These are phyloP conservation scores for Arthroderma sp. DNA, from an alignment of 2,329 filamentous ascomycete genomes.

Conservation along the genomic window DNA sequence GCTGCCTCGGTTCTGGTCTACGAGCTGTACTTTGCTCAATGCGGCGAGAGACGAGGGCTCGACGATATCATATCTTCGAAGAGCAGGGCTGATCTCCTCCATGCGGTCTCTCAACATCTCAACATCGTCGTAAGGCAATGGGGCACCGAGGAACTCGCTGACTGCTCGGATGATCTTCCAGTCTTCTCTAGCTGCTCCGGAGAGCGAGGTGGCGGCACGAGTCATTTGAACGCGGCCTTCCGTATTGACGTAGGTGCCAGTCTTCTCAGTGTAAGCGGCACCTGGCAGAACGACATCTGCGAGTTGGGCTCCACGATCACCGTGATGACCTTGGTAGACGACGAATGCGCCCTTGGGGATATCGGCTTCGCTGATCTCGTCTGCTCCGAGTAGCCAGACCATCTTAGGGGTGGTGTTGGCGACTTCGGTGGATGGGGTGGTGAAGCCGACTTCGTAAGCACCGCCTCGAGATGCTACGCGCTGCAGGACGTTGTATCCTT, in stretches of 20 bases:
- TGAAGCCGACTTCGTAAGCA: conserved; percentile 93
- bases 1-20: conserved; percentile 88
- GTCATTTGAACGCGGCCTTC: conserved; percentile 94
- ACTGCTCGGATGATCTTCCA: conserved; percentile 97
- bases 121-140: conserved; percentile 87
- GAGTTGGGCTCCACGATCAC: conserved; percentile 82
- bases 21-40: conserved; percentile 85
- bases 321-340: conserved; percentile 96
- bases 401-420: conserved; percentile 85
- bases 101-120: conserved; percentile 82
- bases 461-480: conserved; percentile 82
- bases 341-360: conserved; percentile 95
- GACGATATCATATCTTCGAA: conserved; percentile 80
- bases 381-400: conserved; percentile 89
- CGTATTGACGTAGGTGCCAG: conserved; percentile 92
- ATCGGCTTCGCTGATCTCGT: conserved; percentile 73
- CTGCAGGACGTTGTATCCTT: conserved; percentile 94
- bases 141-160: conserved; percentile 77
- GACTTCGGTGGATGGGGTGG: conserved; percentile 67
- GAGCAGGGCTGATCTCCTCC: conserved; percentile 82
- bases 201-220: conserved; percentile 74
- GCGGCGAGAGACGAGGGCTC: conserved; percentile 63
- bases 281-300: conserved; percentile 90
- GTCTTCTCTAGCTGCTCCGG: conserved; percentile 83
- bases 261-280: conserved; percentile 94